These are phyloP conservation scores for Trypethelium eluteriae DNA, from an alignment of 495 filamentous ascomycete genomes.

Conservation along the genomic window DNA sequence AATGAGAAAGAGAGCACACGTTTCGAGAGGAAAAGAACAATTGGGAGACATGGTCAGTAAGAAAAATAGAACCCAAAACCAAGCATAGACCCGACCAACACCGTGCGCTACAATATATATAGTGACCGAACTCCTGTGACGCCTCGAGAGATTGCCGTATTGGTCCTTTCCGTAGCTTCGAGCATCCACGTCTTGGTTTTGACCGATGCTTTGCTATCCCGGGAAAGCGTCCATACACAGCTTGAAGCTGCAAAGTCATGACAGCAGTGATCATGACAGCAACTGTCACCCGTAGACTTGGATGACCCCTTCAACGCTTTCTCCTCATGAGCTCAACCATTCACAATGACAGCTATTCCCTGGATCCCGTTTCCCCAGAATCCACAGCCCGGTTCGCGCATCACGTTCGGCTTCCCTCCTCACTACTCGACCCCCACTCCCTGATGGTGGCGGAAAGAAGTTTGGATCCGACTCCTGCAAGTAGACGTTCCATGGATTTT, in stretches of 20 bases:
- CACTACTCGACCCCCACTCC: conserved; percentile 2
- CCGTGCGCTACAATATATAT: not conserved
- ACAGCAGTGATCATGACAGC: no score
- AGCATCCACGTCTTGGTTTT: no score
- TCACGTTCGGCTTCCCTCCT: conserved; percentile 2
- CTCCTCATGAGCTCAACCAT: conserved; percentile 27
- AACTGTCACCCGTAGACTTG: not conserved
- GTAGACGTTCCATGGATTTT: conserved; percentile 44
- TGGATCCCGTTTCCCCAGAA: conserved; percentile 20
- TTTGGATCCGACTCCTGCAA: conserved; percentile 53
- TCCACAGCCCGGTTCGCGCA: not conserved
- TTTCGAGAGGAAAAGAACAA: no score
- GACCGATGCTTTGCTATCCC: no score
- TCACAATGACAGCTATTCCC: conserved; percentile 32
- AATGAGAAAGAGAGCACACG: no score
- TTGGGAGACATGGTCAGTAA: no score
- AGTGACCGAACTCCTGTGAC: not conserved
- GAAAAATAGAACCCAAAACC: not conserved
- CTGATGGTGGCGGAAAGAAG: conserved; percentile 15
- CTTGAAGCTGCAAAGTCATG: no score
- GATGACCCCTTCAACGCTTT: not conserved
- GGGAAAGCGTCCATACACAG: no score
- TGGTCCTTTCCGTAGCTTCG: no score
- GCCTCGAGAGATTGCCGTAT: not conserved
- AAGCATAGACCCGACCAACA: not conserved